These are phyloP conservation scores for Phytomonas sp. DNA, from an alignment of 208 protist genomes.

Conservation along the genomic window DNA sequence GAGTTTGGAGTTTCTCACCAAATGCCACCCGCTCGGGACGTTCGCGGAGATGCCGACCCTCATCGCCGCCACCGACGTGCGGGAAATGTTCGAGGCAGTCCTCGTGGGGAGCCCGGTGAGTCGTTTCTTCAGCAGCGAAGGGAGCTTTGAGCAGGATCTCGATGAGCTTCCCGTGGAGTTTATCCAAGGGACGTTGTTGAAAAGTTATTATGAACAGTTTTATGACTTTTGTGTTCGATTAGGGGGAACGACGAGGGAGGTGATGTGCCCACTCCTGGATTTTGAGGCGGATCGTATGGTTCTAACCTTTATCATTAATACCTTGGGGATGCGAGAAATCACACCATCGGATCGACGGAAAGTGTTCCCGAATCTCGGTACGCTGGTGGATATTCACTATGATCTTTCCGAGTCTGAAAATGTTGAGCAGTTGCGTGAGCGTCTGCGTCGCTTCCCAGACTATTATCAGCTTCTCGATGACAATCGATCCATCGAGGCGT, in stretches of 20 bases:
- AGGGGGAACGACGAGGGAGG: conserved; percentile 83
- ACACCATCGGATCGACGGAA: conserved; percentile 58
- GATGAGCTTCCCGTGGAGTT: conserved; percentile 96
- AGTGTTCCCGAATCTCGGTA: conserved; percentile 88
- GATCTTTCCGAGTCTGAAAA: conserved; percentile 79
- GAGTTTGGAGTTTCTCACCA: conserved; percentile 89
- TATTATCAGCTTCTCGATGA: conserved; percentile 83
- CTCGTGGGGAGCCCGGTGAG: conserved; percentile 96
- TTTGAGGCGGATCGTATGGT: conserved; percentile 97
- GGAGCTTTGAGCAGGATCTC: conserved; percentile 77
- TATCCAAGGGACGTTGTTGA: conserved; percentile 97
- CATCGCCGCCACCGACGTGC: conserved; percentile 79
- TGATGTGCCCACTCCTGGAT: conserved; percentile 85
- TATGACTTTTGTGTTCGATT: conserved; percentile 90
- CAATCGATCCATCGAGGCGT: conserved; percentile 38
- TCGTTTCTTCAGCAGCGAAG: conserved; percentile 69
- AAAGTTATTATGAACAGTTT: conserved; percentile 99
- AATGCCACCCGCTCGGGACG: conserved; percentile 97
- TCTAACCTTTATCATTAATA: conserved; percentile 98
- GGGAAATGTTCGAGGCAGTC: conserved; percentile 96
- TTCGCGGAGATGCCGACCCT: conserved; percentile 94
- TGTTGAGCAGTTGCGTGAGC: conserved; percentile 67
- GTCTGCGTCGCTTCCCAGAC: conserved; percentile 63
- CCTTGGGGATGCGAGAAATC: conserved; percentile 90
- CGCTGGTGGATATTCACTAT: conserved; percentile 84